Conservation (phyloP, 1,139 yeast genomes). For the Taphrina sp. region DNA sequence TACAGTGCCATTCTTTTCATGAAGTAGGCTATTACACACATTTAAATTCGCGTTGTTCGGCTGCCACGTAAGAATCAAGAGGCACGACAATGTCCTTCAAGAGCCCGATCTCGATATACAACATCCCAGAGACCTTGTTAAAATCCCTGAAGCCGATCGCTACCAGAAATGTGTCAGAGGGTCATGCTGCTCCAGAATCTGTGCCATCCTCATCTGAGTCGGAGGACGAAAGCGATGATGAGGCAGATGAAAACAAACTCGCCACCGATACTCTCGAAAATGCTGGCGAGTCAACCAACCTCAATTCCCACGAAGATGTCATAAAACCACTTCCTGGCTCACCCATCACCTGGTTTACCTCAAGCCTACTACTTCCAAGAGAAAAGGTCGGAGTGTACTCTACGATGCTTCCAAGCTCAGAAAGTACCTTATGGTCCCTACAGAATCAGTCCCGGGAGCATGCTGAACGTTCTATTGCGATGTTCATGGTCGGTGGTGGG, state of each 20-base stretch:
- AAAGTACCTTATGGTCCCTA: conserved; percentile 4
- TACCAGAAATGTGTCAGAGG: too few relatives aligned
- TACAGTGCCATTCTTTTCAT: too few relatives aligned
- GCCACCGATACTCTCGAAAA: conserved; percentile 4
- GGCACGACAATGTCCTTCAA: too few relatives aligned
- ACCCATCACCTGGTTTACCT: conserved; percentile 24
- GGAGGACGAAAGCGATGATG: not conserved
- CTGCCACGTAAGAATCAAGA: too few relatives aligned
- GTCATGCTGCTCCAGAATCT: too few relatives aligned
- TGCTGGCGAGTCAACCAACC: not conserved
- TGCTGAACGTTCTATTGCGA: conserved; percentile 47
- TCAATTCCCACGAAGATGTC: not conserved
- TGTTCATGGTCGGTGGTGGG: conserved; percentile 96
- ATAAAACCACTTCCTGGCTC: conserved; percentile 6
- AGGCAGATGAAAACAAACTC: not conserved
- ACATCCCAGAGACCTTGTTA: not conserved
- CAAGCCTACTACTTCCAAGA: not conserved
- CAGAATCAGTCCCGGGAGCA: not conserved
- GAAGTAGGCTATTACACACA: too few relatives aligned
- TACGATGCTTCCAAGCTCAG: conserved; percentile 12
- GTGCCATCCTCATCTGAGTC: too few relatives aligned
- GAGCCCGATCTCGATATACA: conserved; percentile 1
- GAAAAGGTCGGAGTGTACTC: conserved; percentile 13
- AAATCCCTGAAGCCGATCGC: not conserved
- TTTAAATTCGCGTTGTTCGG: too few relatives aligned